Conservation (phyloP, 768 basidiomycete species). For the Naganishia antarctica region DNA sequence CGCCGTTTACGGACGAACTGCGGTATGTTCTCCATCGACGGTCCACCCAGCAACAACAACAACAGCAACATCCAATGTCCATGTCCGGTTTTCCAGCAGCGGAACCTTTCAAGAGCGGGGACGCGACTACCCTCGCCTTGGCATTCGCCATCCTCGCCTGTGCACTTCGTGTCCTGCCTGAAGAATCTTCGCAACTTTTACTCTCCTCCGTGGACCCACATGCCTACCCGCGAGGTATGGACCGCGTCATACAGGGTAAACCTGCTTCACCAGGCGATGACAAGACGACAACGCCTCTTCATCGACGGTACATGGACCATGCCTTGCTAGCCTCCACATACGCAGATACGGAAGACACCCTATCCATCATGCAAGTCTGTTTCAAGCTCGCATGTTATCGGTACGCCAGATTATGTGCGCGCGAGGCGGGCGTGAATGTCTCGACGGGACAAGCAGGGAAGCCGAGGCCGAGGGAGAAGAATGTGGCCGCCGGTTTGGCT, state of each 20-base stretch:
- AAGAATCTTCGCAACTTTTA: constrained; percentile 38
- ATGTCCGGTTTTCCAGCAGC: not conserved
- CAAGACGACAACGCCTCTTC: constrained; percentile 33
- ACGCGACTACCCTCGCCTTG: constrained; percentile 41
- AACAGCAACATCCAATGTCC: not conserved
- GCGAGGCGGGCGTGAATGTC: not conserved
- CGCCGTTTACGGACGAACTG: constrained; percentile 37
- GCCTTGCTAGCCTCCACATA: constrained; percentile 35
- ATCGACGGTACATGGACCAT: constrained; percentile 42
- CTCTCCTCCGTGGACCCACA: constrained; percentile 30
- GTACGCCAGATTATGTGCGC: constrained; percentile 30
- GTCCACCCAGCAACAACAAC: constrained; percentile 10
- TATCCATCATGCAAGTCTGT: constrained; percentile 41
- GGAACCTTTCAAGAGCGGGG: constrained; percentile 31
- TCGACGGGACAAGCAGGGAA: not conserved
- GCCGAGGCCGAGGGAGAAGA: constrained; percentile 27
- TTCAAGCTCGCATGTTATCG: constrained; percentile 36
- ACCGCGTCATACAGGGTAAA: constrained; percentile 28
- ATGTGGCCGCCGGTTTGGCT: constrained; percentile 32
- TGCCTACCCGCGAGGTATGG: constrained; percentile 28
- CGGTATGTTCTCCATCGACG: constrained; percentile 31
- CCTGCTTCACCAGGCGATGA: constrained; percentile 29
- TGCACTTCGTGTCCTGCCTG: constrained; percentile 38
- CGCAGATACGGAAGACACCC: constrained; percentile 37
- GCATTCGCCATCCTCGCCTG: constrained; percentile 38